Base-by-base conservation (phyloP, 2,329 filamentous ascomycete genomes). In the Pseudogymnoascus destructans region DNA sequence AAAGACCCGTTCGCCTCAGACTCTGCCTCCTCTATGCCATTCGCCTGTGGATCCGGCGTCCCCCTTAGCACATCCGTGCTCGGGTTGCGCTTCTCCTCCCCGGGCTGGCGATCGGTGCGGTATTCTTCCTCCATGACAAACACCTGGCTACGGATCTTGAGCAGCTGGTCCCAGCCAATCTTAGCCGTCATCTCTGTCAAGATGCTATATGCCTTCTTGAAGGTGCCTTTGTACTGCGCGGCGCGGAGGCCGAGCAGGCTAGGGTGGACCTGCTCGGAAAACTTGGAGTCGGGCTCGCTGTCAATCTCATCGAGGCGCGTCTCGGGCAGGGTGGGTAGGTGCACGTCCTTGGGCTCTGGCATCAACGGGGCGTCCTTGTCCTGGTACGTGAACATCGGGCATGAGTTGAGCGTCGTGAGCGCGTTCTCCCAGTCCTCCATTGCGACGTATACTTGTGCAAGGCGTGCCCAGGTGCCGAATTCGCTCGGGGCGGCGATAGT, bases 121-220 rank as follows among this genome's bases (percentile, higher is more conserved):
- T 98, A 98, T 71, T 98, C 93, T 68, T 98, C 93, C 70, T 98
- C 93, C 93, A 98, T 98, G 55, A 98, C 93, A 66, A 98, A 98
- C 1, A 98, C 93, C 62, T 92, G 91, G 74, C 92, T 97, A 64
- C 93, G 82, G 67, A 95, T 95, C 72, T 89, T 95, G 57, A 98
- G 76, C 19, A 98, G 78, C 69, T 96, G 89, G 66, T 98, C 93
- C 93, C 93, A 98, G 36, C 93, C 93, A 66, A 98, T 96, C 72
- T 93, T 92, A 61, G 89, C 86, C 0, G 92, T 95, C 76, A 98
- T 92, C 70, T 96, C 92, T 0, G 93, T 97, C 61, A 98, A 77
- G 32, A 98, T 86, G 63, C 85, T 85, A 73, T 98, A 98, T 1
- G 93, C 93, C 69, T 95, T 89, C 67, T 93, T 83, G 69, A 98